phyloP scores from a whole-genome alignment of 2,329 filamentous ascomycete species.

The Penicillium sp. region DNA sequence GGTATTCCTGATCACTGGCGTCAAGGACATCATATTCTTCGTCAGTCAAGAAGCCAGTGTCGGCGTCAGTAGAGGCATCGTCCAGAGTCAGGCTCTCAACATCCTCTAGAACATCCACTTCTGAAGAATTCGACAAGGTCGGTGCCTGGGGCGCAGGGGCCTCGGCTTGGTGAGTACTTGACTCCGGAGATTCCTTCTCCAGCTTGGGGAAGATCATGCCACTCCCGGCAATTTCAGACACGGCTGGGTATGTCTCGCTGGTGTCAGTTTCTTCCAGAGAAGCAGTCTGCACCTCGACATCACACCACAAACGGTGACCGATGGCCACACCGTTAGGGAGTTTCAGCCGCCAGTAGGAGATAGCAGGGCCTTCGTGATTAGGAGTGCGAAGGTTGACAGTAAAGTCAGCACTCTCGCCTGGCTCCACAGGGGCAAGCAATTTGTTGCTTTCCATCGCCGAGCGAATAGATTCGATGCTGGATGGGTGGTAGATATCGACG shows the following conservation, averaged over 20 bases:
- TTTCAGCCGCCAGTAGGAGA: conserved; percentile 96
- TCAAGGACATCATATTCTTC: conserved; percentile 98
- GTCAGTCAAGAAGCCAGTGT: conserved; percentile 86
- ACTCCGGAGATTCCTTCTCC: conserved; percentile 84
- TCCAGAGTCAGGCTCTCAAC: conserved; percentile 57
- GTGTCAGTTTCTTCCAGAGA: conserved; percentile 15
- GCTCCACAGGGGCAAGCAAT: conserved; percentile 64
- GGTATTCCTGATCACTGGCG: conserved; percentile 84
- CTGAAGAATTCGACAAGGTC: conserved; percentile 47
- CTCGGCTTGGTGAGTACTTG: conserved; percentile 67
- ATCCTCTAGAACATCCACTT: conserved; percentile 53
- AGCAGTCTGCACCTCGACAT: conserved; percentile 64
- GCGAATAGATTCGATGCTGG: conserved; percentile 72
- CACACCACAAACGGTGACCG: conserved; percentile 93
- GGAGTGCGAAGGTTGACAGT: conserved; percentile 82
- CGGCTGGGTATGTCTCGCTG: conserved; percentile 23
- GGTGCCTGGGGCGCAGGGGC: conserved; percentile 31
- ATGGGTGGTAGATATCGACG: conserved; percentile 74
- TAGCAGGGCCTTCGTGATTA: conserved; percentile 69
- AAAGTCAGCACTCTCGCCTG: conserved; percentile 75
- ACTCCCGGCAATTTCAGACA: conserved; percentile 48
- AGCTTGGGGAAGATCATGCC: conserved; percentile 97
- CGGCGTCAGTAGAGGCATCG: conserved; percentile 48
- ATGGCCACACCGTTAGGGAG: conserved; percentile 77
- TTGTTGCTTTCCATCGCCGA: conserved; percentile 80